Conservation (phyloP, 371 early-diverging fungal genomes). For the Actinomucor elegans region DNA sequence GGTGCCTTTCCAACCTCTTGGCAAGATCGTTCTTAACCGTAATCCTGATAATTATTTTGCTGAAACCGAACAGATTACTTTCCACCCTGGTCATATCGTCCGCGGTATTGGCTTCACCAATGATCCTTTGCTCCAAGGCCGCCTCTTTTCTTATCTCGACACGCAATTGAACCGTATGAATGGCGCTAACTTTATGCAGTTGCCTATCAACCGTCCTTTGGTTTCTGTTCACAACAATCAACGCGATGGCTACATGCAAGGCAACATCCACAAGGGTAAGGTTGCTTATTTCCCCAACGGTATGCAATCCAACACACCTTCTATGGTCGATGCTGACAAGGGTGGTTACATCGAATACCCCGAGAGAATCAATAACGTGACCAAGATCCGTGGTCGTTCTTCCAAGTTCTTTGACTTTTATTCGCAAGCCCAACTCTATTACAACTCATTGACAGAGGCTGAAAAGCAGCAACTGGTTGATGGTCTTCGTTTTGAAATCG, state of each 20-base stretch:
- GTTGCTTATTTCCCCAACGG: constrained; percentile 20
- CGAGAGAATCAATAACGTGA: constrained; percentile 10
- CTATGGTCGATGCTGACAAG: constrained; percentile 7
- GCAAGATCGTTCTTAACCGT: constrained; percentile 52
- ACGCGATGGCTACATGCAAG: constrained; percentile 51
- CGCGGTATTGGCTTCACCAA: constrained; percentile 53
- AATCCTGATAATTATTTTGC: constrained; percentile 57
- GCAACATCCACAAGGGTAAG: constrained; percentile 12
- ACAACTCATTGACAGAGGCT: constrained; percentile 32
- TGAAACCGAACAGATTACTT: constrained; percentile 57
- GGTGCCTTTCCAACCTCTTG: constrained; percentile 45
- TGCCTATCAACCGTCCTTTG: constrained; percentile 55
- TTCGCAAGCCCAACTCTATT: constrained; percentile 45
- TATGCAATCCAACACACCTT: constrained; percentile 19
- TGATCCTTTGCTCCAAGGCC: constrained; percentile 59
- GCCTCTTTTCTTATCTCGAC: constrained; percentile 53
- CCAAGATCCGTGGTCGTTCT: constrained; percentile 21
- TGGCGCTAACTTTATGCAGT: constrained; percentile 46
- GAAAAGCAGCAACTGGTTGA: constrained; percentile 45
- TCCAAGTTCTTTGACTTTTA: constrained; percentile 39
- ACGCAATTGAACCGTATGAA: constrained; percentile 54
- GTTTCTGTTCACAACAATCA: constrained; percentile 48
- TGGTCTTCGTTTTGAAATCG: constrained; percentile 43
- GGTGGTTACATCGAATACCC: constrained; percentile 23
- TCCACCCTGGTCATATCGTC: constrained; percentile 36